phyloP scores from a whole-genome alignment of 805 yeast genomes.

The Komagataella pseudopastoris region DNA sequence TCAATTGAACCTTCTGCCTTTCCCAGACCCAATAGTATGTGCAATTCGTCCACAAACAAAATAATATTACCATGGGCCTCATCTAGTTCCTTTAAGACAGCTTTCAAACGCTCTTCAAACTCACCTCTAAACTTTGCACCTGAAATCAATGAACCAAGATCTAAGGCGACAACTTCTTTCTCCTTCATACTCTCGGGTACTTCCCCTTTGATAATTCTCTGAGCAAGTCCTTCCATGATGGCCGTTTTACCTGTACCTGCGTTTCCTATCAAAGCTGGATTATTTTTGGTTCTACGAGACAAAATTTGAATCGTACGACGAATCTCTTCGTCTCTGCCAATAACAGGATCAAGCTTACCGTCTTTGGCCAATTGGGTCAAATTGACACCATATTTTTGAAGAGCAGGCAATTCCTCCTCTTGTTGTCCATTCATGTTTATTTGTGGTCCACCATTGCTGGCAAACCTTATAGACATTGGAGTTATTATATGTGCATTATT shows the following conservation, averaged over 20 bases:
- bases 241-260: slow-evolving; percentile 99
- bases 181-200: slow-evolving; percentile 91
- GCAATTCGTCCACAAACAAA: slow-evolving; percentile 84
- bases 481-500: not conserved
- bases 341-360: slow-evolving; percentile 92
- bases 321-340: slow-evolving; percentile 93
- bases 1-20: slow-evolving; percentile 92
- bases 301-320: slow-evolving; percentile 85
- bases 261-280: slow-evolving; percentile 88
- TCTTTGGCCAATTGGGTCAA: slow-evolving; percentile 76
- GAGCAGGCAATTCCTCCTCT: slow-evolving; percentile 51
- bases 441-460: slow-evolving; percentile 2
- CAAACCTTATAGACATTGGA: not conserved
- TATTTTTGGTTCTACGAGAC: slow-evolving; percentile 87
- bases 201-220: slow-evolving; percentile 78
- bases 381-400: slow-evolving; percentile 77
- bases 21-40: slow-evolving; percentile 79
- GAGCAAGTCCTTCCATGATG: slow-evolving; percentile 92
- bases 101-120: slow-evolving; percentile 80
- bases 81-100: slow-evolving; percentile 73
- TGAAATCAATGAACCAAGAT: slow-evolving; percentile 78
- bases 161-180: slow-evolving; percentile 72
- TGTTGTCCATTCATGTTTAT: slow-evolving; percentile 6
- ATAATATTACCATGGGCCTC: slow-evolving; percentile 64
- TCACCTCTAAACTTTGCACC: slow-evolving; percentile 97